Conservation (phyloP, 306 rosid species). For the Trifolium fragiferum region DNA sequence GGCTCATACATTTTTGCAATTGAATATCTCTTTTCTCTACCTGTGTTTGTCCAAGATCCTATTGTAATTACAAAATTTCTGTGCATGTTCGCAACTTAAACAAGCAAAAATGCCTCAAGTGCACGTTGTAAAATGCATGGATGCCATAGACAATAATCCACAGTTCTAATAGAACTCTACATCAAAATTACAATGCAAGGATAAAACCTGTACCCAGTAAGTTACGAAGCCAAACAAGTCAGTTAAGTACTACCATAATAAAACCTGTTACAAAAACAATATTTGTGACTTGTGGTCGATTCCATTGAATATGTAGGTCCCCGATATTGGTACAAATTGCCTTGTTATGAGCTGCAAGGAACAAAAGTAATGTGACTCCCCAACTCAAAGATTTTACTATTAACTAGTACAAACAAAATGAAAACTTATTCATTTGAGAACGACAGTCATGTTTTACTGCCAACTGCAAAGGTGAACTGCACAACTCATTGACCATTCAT, state of each 20-base stretch:
- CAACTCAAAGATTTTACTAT: slow-evolving; percentile 4
- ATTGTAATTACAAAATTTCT: slow-evolving; percentile 37
- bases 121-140: neutral
- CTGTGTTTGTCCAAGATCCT: slow-evolving; percentile 14
- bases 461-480: slow-evolving; percentile 3
- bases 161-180: slow-evolving; percentile 44
- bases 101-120: slow-evolving; percentile 26
- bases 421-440: neutral
- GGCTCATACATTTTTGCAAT: neutral
- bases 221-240: slow-evolving; percentile 36
- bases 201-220: neutral
- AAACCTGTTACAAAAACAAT: slow-evolving; percentile 58
- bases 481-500: neutral
- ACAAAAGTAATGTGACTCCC: slow-evolving; percentile 22
- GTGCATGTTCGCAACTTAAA: slow-evolving; percentile 8
- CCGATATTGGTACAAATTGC: slow-evolving; percentile 92
- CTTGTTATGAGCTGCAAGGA: slow-evolving; percentile 81
- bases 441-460: neutral
- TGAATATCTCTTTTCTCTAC: neutral
- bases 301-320: slow-evolving; percentile 90
- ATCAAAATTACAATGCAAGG: slow-evolving; percentile 24
- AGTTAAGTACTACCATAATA: slow-evolving; percentile 17
- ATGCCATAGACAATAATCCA: slow-evolving; percentile 11
- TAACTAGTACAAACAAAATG: slow-evolving; percentile 5
- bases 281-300: slow-evolving; percentile 93